phyloP scores from a whole-genome alignment of 495 filamentous ascomycete species.

The Endocarpon pusillum region DNA sequence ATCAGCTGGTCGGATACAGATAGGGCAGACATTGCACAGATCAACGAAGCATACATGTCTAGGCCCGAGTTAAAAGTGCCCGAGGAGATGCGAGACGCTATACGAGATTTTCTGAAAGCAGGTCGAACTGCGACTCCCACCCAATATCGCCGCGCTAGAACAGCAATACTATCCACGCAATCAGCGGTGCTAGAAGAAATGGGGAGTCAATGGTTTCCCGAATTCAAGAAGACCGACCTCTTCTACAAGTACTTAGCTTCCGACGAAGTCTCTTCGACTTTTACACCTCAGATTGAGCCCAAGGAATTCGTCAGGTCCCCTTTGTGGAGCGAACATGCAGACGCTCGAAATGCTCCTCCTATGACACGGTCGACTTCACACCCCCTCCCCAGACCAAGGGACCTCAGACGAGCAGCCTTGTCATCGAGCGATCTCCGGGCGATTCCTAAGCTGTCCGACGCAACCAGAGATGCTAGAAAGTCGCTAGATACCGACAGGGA shows the following conservation, averaged over 20 bases:
- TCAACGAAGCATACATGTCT: conserved; percentile 75
- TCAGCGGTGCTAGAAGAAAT: conserved; percentile 69
- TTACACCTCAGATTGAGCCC: conserved; percentile 15
- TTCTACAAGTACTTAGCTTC: conserved; percentile 92
- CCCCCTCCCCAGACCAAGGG: conserved; percentile 19
- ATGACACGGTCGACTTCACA: conserved; percentile 25
- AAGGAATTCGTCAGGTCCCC: neutral
- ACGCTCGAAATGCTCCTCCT: conserved; percentile 25
- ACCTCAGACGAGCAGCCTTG: conserved; percentile 39
- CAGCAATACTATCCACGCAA: conserved; percentile 67
- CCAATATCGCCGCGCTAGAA: conserved; percentile 72
- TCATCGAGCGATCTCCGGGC: conserved; percentile 38
- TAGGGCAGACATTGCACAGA: conserved; percentile 69
- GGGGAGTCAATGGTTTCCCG: conserved; percentile 58
- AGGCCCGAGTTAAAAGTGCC: conserved; percentile 66
- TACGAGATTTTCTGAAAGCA: conserved; percentile 62
- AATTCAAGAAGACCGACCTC: conserved; percentile 79
- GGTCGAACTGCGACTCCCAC: conserved; percentile 54
- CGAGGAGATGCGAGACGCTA: conserved; percentile 43
- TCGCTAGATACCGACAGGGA: conserved; percentile 32
- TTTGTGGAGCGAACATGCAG: conserved; percentile 2
- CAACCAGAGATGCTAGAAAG: conserved; percentile 15
- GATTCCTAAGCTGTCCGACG: conserved; percentile 22
- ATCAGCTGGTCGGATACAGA: conserved; percentile 70
- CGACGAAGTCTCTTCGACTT: conserved; percentile 52